Base-by-base conservation (phyloP, 306 rosid species). In the Fagus crenata region DNA sequence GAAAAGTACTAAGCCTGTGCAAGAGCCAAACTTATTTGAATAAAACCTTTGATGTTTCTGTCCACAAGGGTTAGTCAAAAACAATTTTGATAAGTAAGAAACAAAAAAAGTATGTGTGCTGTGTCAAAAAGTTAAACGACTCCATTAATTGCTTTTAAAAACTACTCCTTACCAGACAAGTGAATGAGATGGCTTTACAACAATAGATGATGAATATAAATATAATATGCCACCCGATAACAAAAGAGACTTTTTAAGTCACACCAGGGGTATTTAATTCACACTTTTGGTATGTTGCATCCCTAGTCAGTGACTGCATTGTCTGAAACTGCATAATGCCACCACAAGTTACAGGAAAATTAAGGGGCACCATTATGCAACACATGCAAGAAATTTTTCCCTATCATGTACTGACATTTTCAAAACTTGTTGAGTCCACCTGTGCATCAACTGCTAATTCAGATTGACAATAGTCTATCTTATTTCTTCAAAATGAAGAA, bases 401-500 rank as follows among this genome's bases (percentile, higher is more conserved):
- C 22, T 35, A 35, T 63, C 69, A 4, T 33, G 11, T 2, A 9
- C 51, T 36, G 15, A 36, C 7, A 63, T 63, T 36, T 60, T 32
- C 9, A 35, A 63, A 14, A 28, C 15, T 63, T 35, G 69, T 36
- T 15, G 22, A 35, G 69, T 22, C 49, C 6, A n/a, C 71, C 8
- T 37, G n/a, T n/a, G 22, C 31, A 65, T 28, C 32, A 0, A 65
- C 49, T 65, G 14, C 71, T 65, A 2, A 35, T 37, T 39, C n/a
- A 36, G 71, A 65, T 17, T 15, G 5, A 37, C 46, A 17, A 3
- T 6, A 65, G 4, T 65, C 71, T 36, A 65, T 6, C 49, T 7
- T 37, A 65, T 65, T n/a, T 65, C 71, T 65, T 17, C 49, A 65
- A 65, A 65, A 6, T 15, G 49, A 37, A 39, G 49, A 37, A 65